Percentiles rank a stretch among this genome's conserved stretches.
These are phyloP conservation scores for Lasiodiplodia citricola DNA, from an alignment of 2,329 filamentous ascomycete species.

Conservation along the genomic window DNA sequence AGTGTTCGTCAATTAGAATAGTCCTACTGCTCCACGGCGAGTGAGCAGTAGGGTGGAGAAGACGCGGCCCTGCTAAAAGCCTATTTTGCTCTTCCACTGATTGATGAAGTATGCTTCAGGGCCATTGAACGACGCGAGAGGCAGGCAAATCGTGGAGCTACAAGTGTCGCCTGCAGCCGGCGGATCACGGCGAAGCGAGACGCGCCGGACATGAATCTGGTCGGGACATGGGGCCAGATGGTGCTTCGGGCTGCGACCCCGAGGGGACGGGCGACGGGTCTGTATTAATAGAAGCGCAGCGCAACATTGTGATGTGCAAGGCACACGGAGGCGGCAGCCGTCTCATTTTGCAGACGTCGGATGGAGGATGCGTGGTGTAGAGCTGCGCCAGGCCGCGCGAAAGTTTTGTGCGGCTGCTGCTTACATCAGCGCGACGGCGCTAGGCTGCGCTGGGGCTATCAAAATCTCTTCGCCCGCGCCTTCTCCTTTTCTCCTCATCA, in stretches of 20 bases:
- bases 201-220: slow-evolving; percentile 12
- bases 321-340: slow-evolving; percentile 8
- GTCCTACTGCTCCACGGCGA: slow-evolving; percentile 50
- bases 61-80: slow-evolving; percentile 60
- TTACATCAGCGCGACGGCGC: slow-evolving; percentile 20
- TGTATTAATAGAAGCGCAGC: slow-evolving; percentile 4
- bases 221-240: slow-evolving; percentile 14
- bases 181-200: slow-evolving; percentile 15
- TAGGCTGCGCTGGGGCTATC: slow-evolving; percentile 8
- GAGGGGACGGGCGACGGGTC: background rate
- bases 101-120: slow-evolving; percentile 56
- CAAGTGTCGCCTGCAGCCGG: slow-evolving; percentile 13
- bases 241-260: slow-evolving; percentile 1
- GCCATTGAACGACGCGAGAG: slow-evolving; percentile 52
- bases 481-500: slow-evolving; percentile 34
- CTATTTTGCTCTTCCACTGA: slow-evolving; percentile 57
- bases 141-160: slow-evolving; percentile 57
- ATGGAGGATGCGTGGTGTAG: background rate
- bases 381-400: background rate
- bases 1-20: slow-evolving; percentile 55
- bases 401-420: slow-evolving; percentile 10
- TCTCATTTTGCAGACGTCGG: slow-evolving; percentile 12
- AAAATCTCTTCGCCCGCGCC: slow-evolving; percentile 12
- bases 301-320: slow-evolving; percentile 16
- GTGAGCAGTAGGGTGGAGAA: slow-evolving; percentile 57